phyloP scores from a whole-genome alignment of 345 rosid species.

The Brassica incana region DNA sequence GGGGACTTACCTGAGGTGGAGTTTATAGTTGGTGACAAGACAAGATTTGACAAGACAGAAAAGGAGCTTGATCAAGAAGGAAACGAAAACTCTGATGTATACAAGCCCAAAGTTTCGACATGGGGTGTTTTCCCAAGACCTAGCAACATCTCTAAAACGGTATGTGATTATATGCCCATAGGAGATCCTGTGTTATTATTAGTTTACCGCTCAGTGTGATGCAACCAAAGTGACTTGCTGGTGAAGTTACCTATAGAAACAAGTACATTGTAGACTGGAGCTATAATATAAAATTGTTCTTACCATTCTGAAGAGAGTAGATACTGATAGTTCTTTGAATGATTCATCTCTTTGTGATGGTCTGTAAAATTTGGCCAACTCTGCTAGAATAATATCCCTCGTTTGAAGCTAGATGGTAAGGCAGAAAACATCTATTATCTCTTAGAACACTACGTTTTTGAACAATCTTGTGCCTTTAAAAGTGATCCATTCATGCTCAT shows the following conservation, averaged over 20 bases:
- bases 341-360: neutral
- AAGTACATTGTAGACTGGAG: neutral
- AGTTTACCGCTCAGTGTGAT: neutral
- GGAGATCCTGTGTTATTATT: neutral
- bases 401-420: neutral
- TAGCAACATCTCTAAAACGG: constrained; percentile 79
- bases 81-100: constrained; percentile 53
- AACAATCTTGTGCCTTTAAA: constrained; percentile 10
- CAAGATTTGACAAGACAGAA: constrained; percentile 48
- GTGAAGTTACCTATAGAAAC: neutral
- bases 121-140: constrained; percentile 97
- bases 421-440: neutral
- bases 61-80: constrained; percentile 40
- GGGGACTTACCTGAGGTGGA: constrained; percentile 75
- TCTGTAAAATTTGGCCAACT: neutral
- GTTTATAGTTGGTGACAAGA: constrained; percentile 79
- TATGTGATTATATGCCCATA: constrained; percentile 25
- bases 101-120: constrained; percentile 85
- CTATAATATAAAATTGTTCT: neutral
- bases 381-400: neutral
- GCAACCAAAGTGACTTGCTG: neutral
- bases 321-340: neutral
- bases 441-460: neutral
- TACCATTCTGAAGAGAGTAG: constrained; percentile 9
- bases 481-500: neutral